Evolutionary conservation across 176 grass and related monocot species (phyloP), one percentile per base, ranked within the genome.

Genomic region (Pharus latifolius): DNA sequence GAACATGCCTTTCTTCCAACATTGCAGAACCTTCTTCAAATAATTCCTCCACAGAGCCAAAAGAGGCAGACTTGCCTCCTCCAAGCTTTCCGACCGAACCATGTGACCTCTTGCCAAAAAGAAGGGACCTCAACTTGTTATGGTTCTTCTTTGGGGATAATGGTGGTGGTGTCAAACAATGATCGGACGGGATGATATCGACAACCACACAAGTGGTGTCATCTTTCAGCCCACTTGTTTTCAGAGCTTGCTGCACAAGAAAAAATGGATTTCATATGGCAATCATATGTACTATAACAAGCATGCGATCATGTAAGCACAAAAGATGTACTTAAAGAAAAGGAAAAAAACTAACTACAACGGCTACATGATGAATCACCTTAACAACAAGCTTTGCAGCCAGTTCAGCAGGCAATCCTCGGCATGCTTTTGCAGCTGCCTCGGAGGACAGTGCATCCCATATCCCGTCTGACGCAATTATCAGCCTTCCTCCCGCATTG

Each of bases 401-500:
- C 49, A 93, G 55, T 69, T 98, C 89, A 29, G 90, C 87, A 65
- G 89, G 84, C 69, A 98, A 74, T 48, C 95, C 95, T 56, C 79
- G 73, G 72, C 90, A 99, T 53, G 87, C 84, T 42, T 91, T 81
- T 46, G 84, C 87, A 10, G 95, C 95, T 71, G 84, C 73, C 34
- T 99, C 95, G 52, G 80, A 85, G 69, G 90, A 80, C 55, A 99
- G 53, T 8, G 87, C 90, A 78, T 99, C 95, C 95, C 95, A 99
- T 88, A 99, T 94, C 60, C 95, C 95, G 79, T 99, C 95, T 32
- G 90, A 94, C 56, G 95, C 95, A 52, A 99, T 99, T 68, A 99
- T 94, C 13, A 99, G 52, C 50, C 90, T 80, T 78, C 95, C 90
- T 78, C 95, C 95, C 1, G 74, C 63, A 76, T 53, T 88, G 22